A percentile compares a stretch with the other conserved stretches of the same genome.
phyloP scores from a whole-genome alignment of 768 basidiomycete genomes.

The Mycena filopes region DNA sequence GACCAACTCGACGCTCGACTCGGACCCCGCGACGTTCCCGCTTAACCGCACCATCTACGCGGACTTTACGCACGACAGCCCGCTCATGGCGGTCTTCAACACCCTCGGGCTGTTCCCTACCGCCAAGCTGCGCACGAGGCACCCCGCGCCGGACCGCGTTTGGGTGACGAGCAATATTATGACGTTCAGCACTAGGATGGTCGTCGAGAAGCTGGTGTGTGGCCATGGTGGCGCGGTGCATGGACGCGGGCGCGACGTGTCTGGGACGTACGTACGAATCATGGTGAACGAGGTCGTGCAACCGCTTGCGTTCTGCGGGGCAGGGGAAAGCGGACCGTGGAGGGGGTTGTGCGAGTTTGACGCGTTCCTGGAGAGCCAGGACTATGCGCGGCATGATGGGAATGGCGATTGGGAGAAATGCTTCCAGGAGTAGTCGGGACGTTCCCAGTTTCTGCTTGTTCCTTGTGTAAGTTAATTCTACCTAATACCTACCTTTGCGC shows the following conservation, averaged over 20 bases:
- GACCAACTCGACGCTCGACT: constrained; percentile 79
- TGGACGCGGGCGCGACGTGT: constrained; percentile 9
- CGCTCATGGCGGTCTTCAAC: constrained; percentile 81
- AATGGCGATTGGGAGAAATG: constrained; percentile 80
- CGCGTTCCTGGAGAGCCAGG: constrained; percentile 76
- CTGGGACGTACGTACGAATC: constrained; percentile 67
- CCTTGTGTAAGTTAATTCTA: too few relatives aligned
- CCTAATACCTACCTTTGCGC: not conserved
- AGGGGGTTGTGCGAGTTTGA: constrained; percentile 73
- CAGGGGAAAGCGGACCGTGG: constrained; percentile 35
- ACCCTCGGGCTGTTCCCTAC: constrained; percentile 65
- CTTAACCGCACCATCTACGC: constrained; percentile 71
- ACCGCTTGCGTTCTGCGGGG: constrained; percentile 70
- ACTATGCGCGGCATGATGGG: constrained; percentile 73
- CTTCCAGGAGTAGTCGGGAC: constrained; percentile 42
- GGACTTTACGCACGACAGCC: constrained; percentile 89
- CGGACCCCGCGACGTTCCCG: constrained; percentile 74
- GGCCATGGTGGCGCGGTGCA: constrained; percentile 23
- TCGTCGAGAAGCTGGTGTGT: constrained; percentile 76
- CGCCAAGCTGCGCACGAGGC: constrained; percentile 44
- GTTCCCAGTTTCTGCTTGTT: too few relatives aligned
- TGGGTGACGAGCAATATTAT: constrained; percentile 73
- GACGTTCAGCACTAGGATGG: constrained; percentile 80
- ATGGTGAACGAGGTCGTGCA: constrained; percentile 81
- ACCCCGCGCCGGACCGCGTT: constrained; percentile 46